Conservation (phyloP, 2,329 filamentous ascomycete genomes). For the Fusarium denticulatum region DNA sequence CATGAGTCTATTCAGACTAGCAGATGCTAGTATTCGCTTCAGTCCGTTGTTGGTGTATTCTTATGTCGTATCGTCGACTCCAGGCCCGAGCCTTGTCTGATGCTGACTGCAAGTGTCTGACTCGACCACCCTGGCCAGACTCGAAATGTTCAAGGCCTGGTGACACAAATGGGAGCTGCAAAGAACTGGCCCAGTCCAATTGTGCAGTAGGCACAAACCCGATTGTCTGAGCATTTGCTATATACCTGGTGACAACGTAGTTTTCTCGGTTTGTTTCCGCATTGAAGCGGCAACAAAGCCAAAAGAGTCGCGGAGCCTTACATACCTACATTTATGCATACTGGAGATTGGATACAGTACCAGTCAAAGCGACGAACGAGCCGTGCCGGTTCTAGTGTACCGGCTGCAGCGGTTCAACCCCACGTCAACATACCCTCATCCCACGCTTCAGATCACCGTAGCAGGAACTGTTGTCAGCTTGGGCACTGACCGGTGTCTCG, state of each 20-base stretch:
- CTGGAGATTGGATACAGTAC: background rate
- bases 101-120: background rate
- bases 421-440: conserved; percentile 10
- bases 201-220: background rate
- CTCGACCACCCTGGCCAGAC: background rate
- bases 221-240: background rate
- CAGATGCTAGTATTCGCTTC: background rate
- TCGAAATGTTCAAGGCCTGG: background rate
- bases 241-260: background rate
- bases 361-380: background rate
- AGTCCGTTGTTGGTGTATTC: background rate
- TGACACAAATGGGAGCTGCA: background rate
- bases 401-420: conserved; percentile 6
- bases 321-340: background rate
- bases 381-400: conserved; percentile 6
- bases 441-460: conserved; percentile 1
- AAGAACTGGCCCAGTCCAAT: background rate
- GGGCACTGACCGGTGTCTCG: conserved; percentile 34
- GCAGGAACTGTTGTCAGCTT: conserved; percentile 9
- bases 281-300: conserved; percentile 26
- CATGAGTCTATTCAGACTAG: background rate
- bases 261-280: conserved; percentile 29
- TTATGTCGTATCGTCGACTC: background rate
- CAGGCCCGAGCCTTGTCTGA: background rate
- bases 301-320: conserved; percentile 11